Conservation (phyloP, 139 green algal species). For the Chlorella vulgaris region DNA sequence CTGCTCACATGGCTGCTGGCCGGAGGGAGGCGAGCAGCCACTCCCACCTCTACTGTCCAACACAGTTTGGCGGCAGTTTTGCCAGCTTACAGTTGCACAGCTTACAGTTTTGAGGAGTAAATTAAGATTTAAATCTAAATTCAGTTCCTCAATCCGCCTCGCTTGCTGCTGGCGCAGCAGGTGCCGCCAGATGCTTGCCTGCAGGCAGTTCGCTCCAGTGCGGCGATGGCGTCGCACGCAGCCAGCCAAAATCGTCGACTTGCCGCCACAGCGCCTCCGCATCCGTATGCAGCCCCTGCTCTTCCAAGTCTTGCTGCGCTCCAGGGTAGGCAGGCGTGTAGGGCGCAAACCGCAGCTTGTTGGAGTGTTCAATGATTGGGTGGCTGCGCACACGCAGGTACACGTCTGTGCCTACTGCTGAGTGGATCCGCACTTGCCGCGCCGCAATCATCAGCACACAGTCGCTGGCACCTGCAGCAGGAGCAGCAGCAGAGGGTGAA, state of each 20-base stretch:
- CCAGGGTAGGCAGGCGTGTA: constrained; percentile 37
- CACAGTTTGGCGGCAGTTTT: too few relatives aligned
- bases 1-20: too few relatives aligned
- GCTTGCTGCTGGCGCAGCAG: not conserved
- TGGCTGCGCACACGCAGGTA: constrained; percentile 68
- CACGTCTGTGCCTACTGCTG: constrained; percentile 54
- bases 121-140: too few relatives aligned
- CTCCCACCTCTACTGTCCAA: too few relatives aligned
- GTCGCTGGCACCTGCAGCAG: constrained; percentile 1
- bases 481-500: not conserved
- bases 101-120: too few relatives aligned
- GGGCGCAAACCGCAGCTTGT: constrained; percentile 68
- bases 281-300: constrained; percentile 47
- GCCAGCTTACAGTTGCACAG: too few relatives aligned
- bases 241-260: constrained; percentile 90
- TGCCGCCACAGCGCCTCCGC: constrained; percentile 50
- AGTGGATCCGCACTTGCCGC: constrained; percentile 67
- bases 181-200: not conserved
- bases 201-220: constrained; percentile 65
- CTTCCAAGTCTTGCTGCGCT: constrained; percentile 24
- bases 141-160: too few relatives aligned
- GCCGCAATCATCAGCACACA: constrained; percentile 23
- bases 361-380: constrained; percentile 84
- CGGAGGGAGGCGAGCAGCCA: too few relatives aligned
- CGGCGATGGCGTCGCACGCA: constrained; percentile 72